Percentiles rank a stretch among this genome's conserved stretches.
phyloP scores from a whole-genome alignment of 2,329 filamentous ascomycete genomes.

The Beauveria scarabaeidicola region DNA sequence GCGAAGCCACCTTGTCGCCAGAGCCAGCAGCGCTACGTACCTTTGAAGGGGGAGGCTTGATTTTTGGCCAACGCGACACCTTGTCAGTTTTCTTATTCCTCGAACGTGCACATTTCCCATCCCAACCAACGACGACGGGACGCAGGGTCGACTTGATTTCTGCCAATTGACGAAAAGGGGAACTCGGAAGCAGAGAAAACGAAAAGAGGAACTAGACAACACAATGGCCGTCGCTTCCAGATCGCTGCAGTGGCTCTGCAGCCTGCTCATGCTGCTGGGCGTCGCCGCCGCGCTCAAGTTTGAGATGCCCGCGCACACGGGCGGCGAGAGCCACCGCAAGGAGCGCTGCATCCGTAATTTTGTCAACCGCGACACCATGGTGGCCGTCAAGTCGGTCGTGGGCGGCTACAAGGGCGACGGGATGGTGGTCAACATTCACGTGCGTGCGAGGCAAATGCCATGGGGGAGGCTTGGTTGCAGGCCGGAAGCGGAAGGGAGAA shows the following conservation, averaged over 20 bases:
- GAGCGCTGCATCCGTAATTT: conserved; percentile 96
- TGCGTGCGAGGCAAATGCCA: conserved; percentile 33
- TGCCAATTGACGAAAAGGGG: background rate
- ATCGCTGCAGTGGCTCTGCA: conserved; percentile 51
- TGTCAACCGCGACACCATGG: conserved; percentile 81
- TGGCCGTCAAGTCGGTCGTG: conserved; percentile 87
- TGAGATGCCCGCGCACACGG: conserved; percentile 66
- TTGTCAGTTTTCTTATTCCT: conserved; percentile 20
- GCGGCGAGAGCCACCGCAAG: conserved; percentile 45
- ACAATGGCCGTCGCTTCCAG: conserved; percentile 32
- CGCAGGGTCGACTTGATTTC: background rate
- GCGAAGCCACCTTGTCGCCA: conserved; percentile 1
- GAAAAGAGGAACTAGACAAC: background rate
- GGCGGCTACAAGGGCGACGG: conserved; percentile 85
- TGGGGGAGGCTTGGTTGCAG: no score
- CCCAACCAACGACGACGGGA: background rate
- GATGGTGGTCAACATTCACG: conserved; percentile 88
- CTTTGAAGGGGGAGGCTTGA: background rate
- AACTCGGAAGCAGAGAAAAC: background rate
- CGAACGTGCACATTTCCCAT: background rate
- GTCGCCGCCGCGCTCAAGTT: conserved; percentile 74
- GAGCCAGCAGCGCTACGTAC: background rate
- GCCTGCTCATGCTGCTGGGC: conserved; percentile 46
- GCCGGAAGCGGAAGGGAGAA: no score
- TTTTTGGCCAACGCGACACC: conserved; percentile 21